Evolutionary conservation across 1,139 yeast species (phyloP), one percentile per base, ranked within the genome.

Genomic region (Pichia sp.): DNA sequence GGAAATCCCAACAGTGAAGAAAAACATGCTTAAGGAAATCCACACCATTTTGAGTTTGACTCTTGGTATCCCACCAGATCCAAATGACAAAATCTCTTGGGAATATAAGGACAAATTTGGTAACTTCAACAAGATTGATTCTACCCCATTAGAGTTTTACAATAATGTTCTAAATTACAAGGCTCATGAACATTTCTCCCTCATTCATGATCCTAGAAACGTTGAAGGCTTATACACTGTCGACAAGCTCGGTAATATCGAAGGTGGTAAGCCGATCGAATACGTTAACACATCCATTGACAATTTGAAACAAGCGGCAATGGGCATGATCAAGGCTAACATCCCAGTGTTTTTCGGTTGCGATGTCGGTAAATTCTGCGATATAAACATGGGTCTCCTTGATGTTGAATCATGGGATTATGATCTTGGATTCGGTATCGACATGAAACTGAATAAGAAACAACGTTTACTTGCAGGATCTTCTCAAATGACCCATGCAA

Each of bases 281-380:
- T 77, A 77, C 50, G 77, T 77, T 41, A 77, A 77, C 52, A 67
- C 73, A 19, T 67, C 69, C 12, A 59, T 72, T 35, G 55, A 57
- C 12, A 64, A 60, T 27, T 59, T 77, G 44, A 77, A 77, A 56
- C 42, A 63, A 32, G 67, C 74, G 13, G 81, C 79, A 19, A 74
- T 77, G 44, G 63, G 63, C 38, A 69, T 74, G 70, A 66, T 77
- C 51, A 66, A 74, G 51, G 69, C 67, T 48, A 72, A 77, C 49
- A 76, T 74, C 47, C 84, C 84, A 0, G 75, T 77, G 11, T 77
- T 77, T 58, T 77, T 77, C 52, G 84, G 84, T 9, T 73, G 73
- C n/a, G 84, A 77, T 49, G 83, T 76, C 22, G 80, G 79, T 18
- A 73, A 76, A 54, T 77, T 67, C 49, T 59, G 63, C 33, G 69